A percentile compares a stretch with the other conserved stretches of the same genome.
phyloP scores from a whole-genome alignment of 106 monocot genomes.

The Acorus gramineus region DNA sequence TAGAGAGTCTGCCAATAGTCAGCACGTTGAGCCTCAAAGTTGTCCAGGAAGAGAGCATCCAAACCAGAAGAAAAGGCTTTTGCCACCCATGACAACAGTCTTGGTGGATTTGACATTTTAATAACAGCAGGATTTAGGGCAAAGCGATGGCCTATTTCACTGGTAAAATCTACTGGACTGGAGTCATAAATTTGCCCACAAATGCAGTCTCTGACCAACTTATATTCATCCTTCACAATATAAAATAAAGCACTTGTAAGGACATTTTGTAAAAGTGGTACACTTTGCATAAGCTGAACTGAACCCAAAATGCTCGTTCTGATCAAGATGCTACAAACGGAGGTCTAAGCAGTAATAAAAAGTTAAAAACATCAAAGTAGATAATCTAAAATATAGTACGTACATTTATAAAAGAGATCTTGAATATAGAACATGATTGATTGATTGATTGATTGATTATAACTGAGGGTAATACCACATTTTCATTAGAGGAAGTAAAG shows the following conservation, averaged over 20 bases:
- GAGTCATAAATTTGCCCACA: conserved; percentile 94
- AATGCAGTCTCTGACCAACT: conserved; percentile 46
- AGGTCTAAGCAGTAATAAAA: no score
- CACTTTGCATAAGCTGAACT: no score
- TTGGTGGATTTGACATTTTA: conserved; percentile 37
- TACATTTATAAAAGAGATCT: no score
- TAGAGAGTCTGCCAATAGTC: conserved; percentile 71
- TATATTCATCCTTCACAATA: conserved; percentile 55
- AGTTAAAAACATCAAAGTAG: no score
- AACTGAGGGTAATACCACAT: no score
- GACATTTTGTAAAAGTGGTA: no score
- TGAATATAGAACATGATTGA: no score
- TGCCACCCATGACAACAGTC: conserved; percentile 56
- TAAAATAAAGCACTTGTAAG: neutral
- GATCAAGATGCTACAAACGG: no score
- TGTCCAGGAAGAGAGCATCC: conserved; percentile 57
- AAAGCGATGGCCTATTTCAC: conserved; percentile 53
- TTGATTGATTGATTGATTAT: no score
- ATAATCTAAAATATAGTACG: no score
- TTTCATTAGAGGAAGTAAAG: conserved; percentile 3
- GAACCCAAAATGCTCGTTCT: no score
- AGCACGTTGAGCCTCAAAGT: conserved; percentile 60
- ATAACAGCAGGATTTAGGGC: conserved; percentile 36
- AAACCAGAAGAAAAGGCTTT: conserved; percentile 59
- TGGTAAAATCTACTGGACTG: conserved; percentile 71